A percentile compares a stretch with the other conserved stretches of the same genome.
phyloP scores from a whole-genome alignment of 768 basidiomycete genomes.

The Tricholoma bakamatsutake region DNA sequence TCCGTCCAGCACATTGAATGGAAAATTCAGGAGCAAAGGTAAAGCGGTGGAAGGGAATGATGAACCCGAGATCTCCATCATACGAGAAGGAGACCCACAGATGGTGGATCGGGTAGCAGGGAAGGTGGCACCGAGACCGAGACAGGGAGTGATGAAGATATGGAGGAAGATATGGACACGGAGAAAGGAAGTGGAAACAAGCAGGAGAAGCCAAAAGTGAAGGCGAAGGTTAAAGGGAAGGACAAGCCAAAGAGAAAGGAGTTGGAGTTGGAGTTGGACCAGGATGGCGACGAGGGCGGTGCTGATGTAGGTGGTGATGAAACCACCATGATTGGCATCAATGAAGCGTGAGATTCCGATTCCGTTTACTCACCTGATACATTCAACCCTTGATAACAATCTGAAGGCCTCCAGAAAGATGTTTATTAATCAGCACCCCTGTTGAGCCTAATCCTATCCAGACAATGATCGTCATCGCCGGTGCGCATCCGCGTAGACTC shows the following conservation, averaged over 20 bases:
- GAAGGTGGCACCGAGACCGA: slow-evolving; percentile 16
- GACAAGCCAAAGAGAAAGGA: slow-evolving; percentile 3
- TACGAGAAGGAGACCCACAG: neutral
- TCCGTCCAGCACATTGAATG: neutral
- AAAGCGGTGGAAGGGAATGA: slow-evolving; percentile 5
- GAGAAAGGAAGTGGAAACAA: neutral
- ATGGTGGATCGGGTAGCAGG: slow-evolving; percentile 24
- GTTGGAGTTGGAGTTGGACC: neutral
- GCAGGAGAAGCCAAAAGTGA: neutral
- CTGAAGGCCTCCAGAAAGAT: too few species aligned
- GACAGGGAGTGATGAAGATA: neutral
- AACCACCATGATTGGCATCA: slow-evolving; percentile 1
- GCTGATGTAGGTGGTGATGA: neutral
- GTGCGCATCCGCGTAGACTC: too few species aligned
- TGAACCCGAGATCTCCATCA: slow-evolving; percentile 5
- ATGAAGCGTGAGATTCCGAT: slow-evolving; percentile 1
- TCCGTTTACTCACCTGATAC: too few species aligned
- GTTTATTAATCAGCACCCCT: too few species aligned
- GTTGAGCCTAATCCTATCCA: too few species aligned
- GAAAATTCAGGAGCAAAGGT: neutral
- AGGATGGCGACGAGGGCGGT: neutral
- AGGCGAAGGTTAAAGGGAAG: slow-evolving; percentile 6
- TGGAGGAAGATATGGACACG: neutral
- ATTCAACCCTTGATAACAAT: too few species aligned
- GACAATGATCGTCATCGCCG: too few species aligned